Base-by-base conservation (phyloP, 2,329 filamentous ascomycete species). In the Neofusicoccum cordaticola region DNA sequence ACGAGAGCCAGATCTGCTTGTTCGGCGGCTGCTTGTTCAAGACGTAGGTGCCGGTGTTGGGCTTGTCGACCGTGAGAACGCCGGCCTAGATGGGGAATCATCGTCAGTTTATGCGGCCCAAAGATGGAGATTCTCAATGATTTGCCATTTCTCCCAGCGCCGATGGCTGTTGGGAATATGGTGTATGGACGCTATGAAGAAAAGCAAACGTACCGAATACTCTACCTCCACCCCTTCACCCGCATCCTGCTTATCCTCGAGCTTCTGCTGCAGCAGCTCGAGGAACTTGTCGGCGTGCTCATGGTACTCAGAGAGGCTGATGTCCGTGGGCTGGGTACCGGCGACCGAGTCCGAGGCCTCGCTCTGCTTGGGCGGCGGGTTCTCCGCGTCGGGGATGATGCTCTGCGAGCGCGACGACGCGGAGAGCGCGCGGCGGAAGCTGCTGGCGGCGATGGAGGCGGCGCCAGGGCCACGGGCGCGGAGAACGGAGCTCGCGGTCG, bases 1-100 rank as follows among this genome's bases (percentile, higher is more conserved):
- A 96, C 42, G 92, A 95, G 51, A 98, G 87, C 95, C 95, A 99
- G 74, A 99, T 97, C 73, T 89, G 95, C 83, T 93, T 95, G 83
- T 97, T 98, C 19, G 94, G 93, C 0, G 95, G 95, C 78, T 99
- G 95, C 79, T 99, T 99, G 86, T 99, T 99, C 80, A 99, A 85
- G 66, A 99, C 91, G 75, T 96, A 99, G 35, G 87, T 94, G 67
- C 93, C 93, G 58, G 87, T 82, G 12, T 84, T 81, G 1, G 87
- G 86, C 70, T 91, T 86, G 6, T 81, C 83, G 72, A 98, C 83
- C 68, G 88, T 93, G 70, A 98, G 84, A 64, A 98, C 93, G 63
- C 95, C 94, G 62, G 92, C 86, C 93, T 97, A 71, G 8, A 47
- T 19, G 15, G 4, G 1, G 22, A 19, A 9, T 7, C 47, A 2